Conservation (phyloP, 2,329 filamentous ascomycete species). For the Leptographium radiaticola region DNA sequence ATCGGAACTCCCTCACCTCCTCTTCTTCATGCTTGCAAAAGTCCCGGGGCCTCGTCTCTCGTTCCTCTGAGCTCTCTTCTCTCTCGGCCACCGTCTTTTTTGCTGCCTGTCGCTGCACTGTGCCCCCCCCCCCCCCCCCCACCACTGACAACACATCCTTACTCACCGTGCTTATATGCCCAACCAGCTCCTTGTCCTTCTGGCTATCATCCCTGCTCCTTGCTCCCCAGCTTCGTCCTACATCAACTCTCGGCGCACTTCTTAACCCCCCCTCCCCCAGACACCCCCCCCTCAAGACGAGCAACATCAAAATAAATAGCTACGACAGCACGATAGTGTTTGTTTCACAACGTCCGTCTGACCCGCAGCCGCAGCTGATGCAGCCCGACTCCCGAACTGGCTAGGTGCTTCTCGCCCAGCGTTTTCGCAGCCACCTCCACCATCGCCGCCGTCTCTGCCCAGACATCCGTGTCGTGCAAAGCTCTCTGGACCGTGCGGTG, state of each 20-base stretch:
- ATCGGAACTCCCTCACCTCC: not conserved
- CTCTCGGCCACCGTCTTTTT: not conserved
- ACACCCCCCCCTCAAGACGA: too few species aligned
- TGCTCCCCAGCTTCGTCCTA: too few species aligned
- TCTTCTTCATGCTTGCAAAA: not conserved
- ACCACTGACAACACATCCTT: too few species aligned
- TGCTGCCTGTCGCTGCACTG: not conserved
- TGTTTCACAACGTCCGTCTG: not conserved
- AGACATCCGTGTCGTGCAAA: not conserved
- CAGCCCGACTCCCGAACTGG: not conserved
- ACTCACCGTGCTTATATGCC: not conserved
- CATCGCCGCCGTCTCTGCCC: not conserved
- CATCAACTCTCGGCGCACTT: too few species aligned
- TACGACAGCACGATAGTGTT: not conserved
- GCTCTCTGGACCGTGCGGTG: not conserved
- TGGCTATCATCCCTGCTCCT: not conserved
- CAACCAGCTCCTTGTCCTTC: not conserved
- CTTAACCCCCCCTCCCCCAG: not conserved
- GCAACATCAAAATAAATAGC: too few species aligned
- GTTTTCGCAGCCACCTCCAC: not conserved
- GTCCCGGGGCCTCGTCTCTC: not conserved
- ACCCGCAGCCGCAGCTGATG: not conserved
- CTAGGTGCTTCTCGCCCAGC: not conserved
- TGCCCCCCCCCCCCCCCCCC: not conserved
- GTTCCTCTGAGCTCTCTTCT: not conserved